Conservation (phyloP, 257 asterid species). For the Misopates orontium region DNA sequence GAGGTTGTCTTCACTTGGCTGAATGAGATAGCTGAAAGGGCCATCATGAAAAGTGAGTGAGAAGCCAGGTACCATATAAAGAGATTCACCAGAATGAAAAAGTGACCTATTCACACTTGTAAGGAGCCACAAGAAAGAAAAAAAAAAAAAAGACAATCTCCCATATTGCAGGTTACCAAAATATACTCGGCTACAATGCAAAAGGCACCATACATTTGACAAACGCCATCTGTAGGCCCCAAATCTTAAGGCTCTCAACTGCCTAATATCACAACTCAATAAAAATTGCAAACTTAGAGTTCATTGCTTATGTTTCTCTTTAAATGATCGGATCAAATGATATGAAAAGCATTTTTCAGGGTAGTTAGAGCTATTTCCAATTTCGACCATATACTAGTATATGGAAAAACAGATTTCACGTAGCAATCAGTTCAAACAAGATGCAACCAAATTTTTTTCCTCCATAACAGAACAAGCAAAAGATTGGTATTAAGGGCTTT, state of each 20-base stretch:
- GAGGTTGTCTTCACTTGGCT: conserved; percentile 41
- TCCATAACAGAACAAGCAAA: too few species aligned
- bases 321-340: neutral
- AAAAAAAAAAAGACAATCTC: neutral
- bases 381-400: neutral
- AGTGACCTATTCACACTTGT: neutral
- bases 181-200: neutral
- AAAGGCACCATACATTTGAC: neutral
- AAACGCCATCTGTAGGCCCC: too few species aligned
- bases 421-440: neutral
- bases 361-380: neutral
- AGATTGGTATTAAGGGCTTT: too few species aligned
- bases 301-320: neutral
- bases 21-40: conserved; percentile 40
- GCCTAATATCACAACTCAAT: neutral
- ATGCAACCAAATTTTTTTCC: too few species aligned
- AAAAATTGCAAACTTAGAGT: neutral
- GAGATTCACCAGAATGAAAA: conserved; percentile 19
- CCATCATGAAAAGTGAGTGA: conserved; percentile 19
- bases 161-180: neutral
- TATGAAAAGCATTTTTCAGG: neutral
- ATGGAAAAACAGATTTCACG: neutral
- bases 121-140: neutral
- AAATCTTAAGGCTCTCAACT: neutral
- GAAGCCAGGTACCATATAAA: conserved; percentile 15